These are phyloP conservation scores for Xylaria longipes DNA, from an alignment of 495 filamentous ascomycete species.

Conservation along the genomic window DNA sequence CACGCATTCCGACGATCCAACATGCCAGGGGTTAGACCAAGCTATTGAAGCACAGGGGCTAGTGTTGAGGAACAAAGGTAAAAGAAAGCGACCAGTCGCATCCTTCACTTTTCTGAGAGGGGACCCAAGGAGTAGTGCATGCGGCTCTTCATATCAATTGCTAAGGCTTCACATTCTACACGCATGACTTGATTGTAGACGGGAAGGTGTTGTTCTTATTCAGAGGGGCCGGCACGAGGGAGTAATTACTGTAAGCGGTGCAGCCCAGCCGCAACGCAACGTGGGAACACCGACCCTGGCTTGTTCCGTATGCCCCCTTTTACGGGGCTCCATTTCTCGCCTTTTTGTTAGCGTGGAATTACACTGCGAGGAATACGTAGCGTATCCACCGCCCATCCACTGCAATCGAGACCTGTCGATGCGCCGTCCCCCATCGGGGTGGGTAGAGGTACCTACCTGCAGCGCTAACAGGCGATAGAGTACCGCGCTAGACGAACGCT, in stretches of 20 bases:
- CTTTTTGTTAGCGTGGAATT: constrained; percentile 4
- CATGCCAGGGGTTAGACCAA: background rate
- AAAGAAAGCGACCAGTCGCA: background rate
- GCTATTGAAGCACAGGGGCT: background rate
- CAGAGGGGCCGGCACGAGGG: constrained; percentile 4
- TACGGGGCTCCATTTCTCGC: constrained; percentile 25
- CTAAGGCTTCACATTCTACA: background rate
- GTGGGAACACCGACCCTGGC: background rate
- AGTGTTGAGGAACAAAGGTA: background rate
- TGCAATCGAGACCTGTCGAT: background rate
- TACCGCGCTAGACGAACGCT: constrained; percentile 5
- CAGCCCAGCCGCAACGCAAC: background rate
- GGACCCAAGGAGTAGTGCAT: background rate
- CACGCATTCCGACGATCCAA: background rate
- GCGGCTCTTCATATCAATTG: background rate
- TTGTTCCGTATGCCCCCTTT: constrained; percentile 20
- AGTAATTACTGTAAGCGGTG: constrained; percentile 5
- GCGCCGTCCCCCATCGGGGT: background rate
- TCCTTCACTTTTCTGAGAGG: background rate
- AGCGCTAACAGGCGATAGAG: background rate
- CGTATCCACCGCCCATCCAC: background rate
- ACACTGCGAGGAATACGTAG: background rate
- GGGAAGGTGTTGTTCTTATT: background rate
- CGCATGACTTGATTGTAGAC: background rate
- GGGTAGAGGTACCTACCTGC: background rate